These are phyloP conservation scores for Breynia disticha DNA, from an alignment of 441 rosid genomes.

Conservation along the genomic window DNA sequence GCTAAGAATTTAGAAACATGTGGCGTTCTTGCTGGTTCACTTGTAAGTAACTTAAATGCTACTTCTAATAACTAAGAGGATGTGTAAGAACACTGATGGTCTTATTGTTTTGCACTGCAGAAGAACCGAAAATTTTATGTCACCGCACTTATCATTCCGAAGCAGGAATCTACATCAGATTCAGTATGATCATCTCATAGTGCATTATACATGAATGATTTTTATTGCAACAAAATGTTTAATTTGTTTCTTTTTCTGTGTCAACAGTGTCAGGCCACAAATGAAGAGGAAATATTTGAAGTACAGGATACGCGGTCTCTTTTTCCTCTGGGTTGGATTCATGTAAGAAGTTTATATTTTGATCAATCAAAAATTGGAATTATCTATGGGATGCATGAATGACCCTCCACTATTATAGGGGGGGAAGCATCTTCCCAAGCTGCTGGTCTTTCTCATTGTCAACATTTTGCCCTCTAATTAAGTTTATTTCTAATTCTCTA, in stretches of 20 bases:
- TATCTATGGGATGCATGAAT: too few species aligned
- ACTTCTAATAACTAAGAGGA: conserved; percentile 8
- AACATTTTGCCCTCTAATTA: too few species aligned
- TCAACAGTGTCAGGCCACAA: conserved; percentile 81
- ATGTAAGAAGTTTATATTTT: conserved; percentile 44
- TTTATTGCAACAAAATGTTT: not conserved
- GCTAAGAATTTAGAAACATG: conserved; percentile 86
- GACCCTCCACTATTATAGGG: too few species aligned
- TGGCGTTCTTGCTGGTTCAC: conserved; percentile 93
- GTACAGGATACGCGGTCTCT: conserved; percentile 88
- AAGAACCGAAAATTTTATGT: conserved; percentile 78
- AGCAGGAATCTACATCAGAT: conserved; percentile 90
- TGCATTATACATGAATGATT: conserved; percentile 10
- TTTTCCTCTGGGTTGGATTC: conserved; percentile 98
- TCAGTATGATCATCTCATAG: conserved; percentile 43
- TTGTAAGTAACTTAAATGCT: conserved; percentile 45
- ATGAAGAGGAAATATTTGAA: conserved; percentile 98
- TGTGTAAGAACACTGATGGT: conserved; percentile 11
- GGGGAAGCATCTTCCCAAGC: too few species aligned
- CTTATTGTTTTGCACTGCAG: conserved; percentile 35
- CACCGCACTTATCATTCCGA: conserved; percentile 91
- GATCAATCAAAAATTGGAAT: too few species aligned
- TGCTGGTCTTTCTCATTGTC: too few species aligned
- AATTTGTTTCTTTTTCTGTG: not conserved
- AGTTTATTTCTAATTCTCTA: too few species aligned